Conservation (phyloP, 169 alveolate species). For the Besnoitia besnoiti region DNA sequence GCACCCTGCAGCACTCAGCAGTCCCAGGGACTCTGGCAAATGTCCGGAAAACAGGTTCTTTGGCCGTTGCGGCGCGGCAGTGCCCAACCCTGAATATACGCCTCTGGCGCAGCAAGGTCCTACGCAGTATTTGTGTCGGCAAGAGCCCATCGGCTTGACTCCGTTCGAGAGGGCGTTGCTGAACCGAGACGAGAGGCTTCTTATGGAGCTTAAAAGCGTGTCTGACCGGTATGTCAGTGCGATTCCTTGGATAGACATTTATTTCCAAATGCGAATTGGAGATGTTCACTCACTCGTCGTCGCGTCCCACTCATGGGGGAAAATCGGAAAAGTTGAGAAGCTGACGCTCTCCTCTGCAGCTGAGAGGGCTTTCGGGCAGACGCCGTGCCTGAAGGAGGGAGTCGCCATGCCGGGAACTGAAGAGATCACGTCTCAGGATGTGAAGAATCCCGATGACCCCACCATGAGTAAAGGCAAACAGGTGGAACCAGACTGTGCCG, state of each 20-base stretch:
- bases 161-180: neutral
- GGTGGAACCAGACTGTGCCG: neutral
- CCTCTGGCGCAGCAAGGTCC: neutral
- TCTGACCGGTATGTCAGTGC: neutral
- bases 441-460: no score
- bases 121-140: slow-evolving; percentile 17
- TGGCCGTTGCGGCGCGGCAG: neutral
- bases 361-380: neutral
- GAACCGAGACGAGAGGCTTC: neutral
- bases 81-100: neutral
- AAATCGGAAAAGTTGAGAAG: neutral
- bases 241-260: neutral
- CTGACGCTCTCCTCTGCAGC: neutral
- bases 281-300: neutral
- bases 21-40: neutral
- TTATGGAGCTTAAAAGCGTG: slow-evolving; percentile 4
- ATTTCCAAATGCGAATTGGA: slow-evolving; percentile 14
- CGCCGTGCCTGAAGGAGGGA: neutral
- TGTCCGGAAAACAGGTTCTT: neutral
- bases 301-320: neutral
- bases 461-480: no score
- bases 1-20: neutral
- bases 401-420: no score
- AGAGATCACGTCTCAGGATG: no score
- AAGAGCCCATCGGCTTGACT: neutral